Conservation (phyloP, 2,329 filamentous ascomycete species). For the Nothophoma quercina region DNA sequence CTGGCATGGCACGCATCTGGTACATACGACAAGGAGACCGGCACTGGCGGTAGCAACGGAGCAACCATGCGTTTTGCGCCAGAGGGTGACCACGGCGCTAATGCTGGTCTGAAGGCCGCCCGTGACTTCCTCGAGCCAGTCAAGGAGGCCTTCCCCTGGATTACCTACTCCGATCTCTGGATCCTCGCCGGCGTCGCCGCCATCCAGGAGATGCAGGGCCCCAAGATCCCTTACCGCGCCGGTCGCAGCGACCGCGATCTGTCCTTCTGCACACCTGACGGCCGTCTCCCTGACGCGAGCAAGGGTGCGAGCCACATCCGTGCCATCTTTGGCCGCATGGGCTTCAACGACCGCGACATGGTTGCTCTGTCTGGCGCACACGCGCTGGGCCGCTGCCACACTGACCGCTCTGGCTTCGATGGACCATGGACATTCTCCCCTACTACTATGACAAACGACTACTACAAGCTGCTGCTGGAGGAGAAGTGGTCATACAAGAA, state of each 20-base stretch:
- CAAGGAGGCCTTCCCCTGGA: slow-evolving; percentile 92
- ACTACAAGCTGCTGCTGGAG: slow-evolving; percentile 83
- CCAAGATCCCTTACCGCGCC: slow-evolving; percentile 84
- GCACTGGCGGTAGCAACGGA: slow-evolving; percentile 92
- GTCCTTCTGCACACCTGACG: slow-evolving; percentile 89
- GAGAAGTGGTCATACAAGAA: slow-evolving; percentile 97
- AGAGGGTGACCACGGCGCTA: slow-evolving; percentile 89
- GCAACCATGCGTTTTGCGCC: slow-evolving; percentile 96
- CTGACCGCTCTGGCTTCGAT: slow-evolving; percentile 84
- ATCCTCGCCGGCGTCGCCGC: slow-evolving; percentile 85
- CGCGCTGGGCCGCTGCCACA: slow-evolving; percentile 87
- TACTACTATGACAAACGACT: slow-evolving; percentile 91
- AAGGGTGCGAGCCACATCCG: slow-evolving; percentile 83
- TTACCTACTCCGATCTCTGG: slow-evolving; percentile 96
- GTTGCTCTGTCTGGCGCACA: slow-evolving; percentile 86
- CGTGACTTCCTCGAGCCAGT: slow-evolving; percentile 93
- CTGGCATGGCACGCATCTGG: slow-evolving; percentile 94
- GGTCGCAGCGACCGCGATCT: slow-evolving; percentile 83
- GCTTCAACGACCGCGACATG: slow-evolving; percentile 96
- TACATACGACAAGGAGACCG: slow-evolving; percentile 87
- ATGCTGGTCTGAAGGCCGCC: slow-evolving; percentile 85
- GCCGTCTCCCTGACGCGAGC: slow-evolving; percentile 82
- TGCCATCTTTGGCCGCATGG: slow-evolving; percentile 95
- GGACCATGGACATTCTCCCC: slow-evolving; percentile 84
- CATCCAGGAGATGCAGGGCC: slow-evolving; percentile 95